Conservation (phyloP, 2,329 filamentous ascomycete genomes). For the Alternaria burnsii region DNA sequence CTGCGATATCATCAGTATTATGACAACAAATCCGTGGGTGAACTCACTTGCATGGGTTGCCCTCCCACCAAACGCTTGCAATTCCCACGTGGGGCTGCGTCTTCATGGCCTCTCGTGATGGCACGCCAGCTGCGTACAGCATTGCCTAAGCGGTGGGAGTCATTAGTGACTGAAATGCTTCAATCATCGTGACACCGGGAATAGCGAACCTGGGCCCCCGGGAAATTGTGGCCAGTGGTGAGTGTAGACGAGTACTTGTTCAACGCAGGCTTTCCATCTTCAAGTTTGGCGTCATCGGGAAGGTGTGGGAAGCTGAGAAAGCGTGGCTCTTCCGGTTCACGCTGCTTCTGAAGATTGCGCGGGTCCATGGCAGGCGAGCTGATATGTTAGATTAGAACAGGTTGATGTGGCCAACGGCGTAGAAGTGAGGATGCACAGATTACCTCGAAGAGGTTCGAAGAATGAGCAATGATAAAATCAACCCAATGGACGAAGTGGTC, state of each 20-base stretch:
- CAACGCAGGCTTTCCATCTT: conserved; percentile 70
- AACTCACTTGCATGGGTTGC: conserved; percentile 90
- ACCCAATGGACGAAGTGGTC: conserved; percentile 15
- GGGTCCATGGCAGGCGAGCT: conserved; percentile 45
- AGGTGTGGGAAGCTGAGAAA: conserved; percentile 67
- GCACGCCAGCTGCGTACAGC: conserved; percentile 92
- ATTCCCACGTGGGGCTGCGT: conserved; percentile 89
- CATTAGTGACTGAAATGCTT: conserved; percentile 11
- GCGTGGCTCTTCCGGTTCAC: conserved; percentile 50
- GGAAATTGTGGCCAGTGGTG: conserved; percentile 87
- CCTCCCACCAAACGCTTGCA: conserved; percentile 96
- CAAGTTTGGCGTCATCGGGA: conserved; percentile 60
- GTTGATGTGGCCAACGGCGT: background rate
- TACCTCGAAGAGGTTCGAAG: background rate
- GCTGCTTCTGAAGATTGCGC: conserved; percentile 46
- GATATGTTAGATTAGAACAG: background rate
- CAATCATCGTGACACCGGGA: background rate
- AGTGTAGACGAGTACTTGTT: conserved; percentile 88
- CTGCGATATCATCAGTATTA: conserved; percentile 46
- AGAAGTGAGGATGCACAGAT: background rate
- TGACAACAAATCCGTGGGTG: conserved; percentile 21
- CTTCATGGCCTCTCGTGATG: conserved; percentile 84
- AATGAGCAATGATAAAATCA: conserved; percentile 4
- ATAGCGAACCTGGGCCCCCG: conserved; percentile 78
- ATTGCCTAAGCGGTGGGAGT: conserved; percentile 71